phyloP scores from a whole-genome alignment of 352 stramenopile species.

The Globisporangium nodosum region DNA sequence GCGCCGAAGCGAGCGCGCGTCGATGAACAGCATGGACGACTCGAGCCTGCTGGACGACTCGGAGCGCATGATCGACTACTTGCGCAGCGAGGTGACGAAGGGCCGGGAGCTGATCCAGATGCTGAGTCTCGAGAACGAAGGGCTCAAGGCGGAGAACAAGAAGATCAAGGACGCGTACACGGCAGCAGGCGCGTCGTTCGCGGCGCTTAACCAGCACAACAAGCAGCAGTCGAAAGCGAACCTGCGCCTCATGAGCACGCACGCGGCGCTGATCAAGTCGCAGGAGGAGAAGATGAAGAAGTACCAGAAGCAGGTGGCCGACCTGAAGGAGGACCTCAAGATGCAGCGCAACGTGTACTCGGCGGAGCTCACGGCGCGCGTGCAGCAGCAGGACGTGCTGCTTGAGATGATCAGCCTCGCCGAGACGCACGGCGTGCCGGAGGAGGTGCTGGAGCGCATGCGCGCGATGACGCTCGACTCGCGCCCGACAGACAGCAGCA shows the following conservation, averaged over 20 bases:
- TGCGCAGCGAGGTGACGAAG: constrained; percentile 77
- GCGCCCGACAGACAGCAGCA: constrained; percentile 21
- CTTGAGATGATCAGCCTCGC: constrained; percentile 46
- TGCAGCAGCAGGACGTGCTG: constrained; percentile 46
- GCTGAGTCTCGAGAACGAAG: constrained; percentile 71
- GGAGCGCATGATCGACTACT: constrained; percentile 80
- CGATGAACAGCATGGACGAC: constrained; percentile 37
- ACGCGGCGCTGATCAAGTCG: constrained; percentile 80
- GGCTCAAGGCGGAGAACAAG: constrained; percentile 84
- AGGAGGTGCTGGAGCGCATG: constrained; percentile 47
- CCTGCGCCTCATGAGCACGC: constrained; percentile 84
- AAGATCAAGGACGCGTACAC: constrained; percentile 92
- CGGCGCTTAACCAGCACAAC: constrained; percentile 90
- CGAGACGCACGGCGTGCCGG: constrained; percentile 44
- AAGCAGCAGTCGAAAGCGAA: constrained; percentile 93
- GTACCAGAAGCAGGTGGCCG: constrained; percentile 79
- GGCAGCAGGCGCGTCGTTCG: constrained; percentile 88
- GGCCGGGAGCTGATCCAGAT: constrained; percentile 59
- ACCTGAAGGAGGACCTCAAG: constrained; percentile 77
- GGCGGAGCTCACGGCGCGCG: constrained; percentile 64
- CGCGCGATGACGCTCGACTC: constrained; percentile 41
- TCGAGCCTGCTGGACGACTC: constrained; percentile 75
- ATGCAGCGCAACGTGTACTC: constrained; percentile 80
- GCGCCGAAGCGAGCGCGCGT: constrained; percentile 20
- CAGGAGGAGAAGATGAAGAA: constrained; percentile 90